phyloP scores from a whole-genome alignment of 139 green algal genomes.

The Nannochloris sp. region DNA sequence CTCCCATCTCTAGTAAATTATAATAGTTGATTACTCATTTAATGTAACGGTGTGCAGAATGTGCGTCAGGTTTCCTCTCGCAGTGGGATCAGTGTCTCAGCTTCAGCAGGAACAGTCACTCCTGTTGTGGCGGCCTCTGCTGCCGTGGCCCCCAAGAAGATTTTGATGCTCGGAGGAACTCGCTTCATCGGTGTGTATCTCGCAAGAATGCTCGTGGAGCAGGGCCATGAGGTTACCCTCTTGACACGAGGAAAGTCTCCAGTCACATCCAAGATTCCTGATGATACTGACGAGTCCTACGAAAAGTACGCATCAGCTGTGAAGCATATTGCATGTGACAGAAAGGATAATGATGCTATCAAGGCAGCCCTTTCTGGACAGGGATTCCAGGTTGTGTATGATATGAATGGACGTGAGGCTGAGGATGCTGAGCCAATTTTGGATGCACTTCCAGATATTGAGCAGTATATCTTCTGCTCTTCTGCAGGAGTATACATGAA shows the following conservation, averaged over 20 bases:
- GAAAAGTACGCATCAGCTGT: slow-evolving; percentile 53
- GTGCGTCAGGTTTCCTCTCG: background rate
- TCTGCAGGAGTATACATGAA: slow-evolving; percentile 93
- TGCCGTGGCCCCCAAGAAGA: slow-evolving; percentile 58
- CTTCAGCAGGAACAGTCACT: background rate
- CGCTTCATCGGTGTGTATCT: slow-evolving; percentile 96
- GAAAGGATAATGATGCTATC: slow-evolving; percentile 59
- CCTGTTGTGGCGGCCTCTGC: slow-evolving; percentile 6
- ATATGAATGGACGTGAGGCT: slow-evolving; percentile 94
- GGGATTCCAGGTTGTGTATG: slow-evolving; percentile 93
- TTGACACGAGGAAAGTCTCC: slow-evolving; percentile 88
- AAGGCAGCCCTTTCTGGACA: slow-evolving; percentile 50
- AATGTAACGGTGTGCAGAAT: background rate
- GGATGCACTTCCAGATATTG: slow-evolving; percentile 48
- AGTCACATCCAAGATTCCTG: slow-evolving; percentile 76
- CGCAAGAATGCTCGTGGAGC: slow-evolving; percentile 76
- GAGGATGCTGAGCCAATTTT: slow-evolving; percentile 68
- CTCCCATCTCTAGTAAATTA: no score
- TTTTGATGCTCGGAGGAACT: slow-evolving; percentile 87
- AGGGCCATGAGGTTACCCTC: slow-evolving; percentile 86
- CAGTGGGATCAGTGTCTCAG: background rate
- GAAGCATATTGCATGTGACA: slow-evolving; percentile 86
- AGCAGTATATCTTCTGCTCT: slow-evolving; percentile 89
- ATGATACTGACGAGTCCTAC: slow-evolving; percentile 76
- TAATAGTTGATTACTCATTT: no score